Conservation (phyloP, 129 eudicot genomes). For the Tagetes patula region DNA sequence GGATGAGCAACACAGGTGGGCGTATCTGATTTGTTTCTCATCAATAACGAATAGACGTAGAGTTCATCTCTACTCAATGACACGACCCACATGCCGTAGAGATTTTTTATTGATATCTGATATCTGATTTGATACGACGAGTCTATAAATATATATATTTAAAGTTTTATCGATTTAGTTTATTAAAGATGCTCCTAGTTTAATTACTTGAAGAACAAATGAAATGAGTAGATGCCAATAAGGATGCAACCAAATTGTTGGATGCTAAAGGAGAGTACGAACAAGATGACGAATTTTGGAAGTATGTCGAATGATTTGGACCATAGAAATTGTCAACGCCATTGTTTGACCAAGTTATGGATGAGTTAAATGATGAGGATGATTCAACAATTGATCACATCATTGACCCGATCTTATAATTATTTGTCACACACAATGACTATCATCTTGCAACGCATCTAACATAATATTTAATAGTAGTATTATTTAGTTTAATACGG, state of each 20-base stretch:
- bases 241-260: constrained; percentile 11
- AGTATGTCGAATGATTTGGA: constrained; percentile 23
- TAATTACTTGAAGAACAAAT: background rate
- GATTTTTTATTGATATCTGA: background rate
- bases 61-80: no score
- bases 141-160: background rate
- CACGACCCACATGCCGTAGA: no score
- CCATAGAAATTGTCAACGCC: constrained; percentile 39
- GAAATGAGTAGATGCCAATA: constrained; percentile 18
- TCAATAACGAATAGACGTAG: no score
- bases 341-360: constrained; percentile 31
- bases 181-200: background rate
- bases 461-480: background rate
- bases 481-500: background rate
- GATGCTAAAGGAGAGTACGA: constrained; percentile 7
- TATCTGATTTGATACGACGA: background rate
- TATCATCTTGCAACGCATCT: background rate
- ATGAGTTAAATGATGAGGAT: constrained; percentile 23
- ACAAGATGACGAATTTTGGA: constrained; percentile 26
- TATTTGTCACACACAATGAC: constrained; percentile 23
- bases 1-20: no score
- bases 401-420: constrained; percentile 27
- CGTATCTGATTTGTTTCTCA: no score
- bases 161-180: background rate
- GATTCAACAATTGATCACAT: constrained; percentile 20